Evolutionary conservation across 1,139 yeast genomes (phyloP).

Genomic region (Geotrichum klebahnii): DNA sequence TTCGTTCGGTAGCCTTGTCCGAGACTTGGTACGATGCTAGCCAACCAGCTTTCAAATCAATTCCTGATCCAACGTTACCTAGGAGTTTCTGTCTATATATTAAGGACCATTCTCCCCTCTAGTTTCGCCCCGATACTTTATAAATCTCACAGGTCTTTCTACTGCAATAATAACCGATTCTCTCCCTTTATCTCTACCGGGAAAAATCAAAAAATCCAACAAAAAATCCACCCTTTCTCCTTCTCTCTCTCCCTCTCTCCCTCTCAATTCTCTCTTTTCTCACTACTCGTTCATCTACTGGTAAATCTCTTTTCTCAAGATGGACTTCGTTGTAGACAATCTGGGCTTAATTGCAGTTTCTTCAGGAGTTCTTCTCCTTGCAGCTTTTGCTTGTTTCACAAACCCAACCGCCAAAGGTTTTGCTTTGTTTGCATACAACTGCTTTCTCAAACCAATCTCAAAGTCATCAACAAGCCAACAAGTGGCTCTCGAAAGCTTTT

Average conservation of each 20-base stretch:
- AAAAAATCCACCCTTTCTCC: neutral
- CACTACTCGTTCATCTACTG: neutral
- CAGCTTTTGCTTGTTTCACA: conserved; percentile 1
- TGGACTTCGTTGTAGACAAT: neutral
- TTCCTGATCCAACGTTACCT: too few relatives aligned
- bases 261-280: neutral
- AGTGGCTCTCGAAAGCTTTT: conserved; percentile 64
- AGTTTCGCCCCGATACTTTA: too few relatives aligned
- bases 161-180: neutral
- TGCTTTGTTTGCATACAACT: conserved; percentile 39
- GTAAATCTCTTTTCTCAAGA: neutral
- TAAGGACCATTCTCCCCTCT: too few relatives aligned
- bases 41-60: too few relatives aligned
- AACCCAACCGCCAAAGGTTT: conserved; percentile 20
- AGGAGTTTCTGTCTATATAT: too few relatives aligned
- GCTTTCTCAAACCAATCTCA: conserved; percentile 66
- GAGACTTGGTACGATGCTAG: too few relatives aligned
- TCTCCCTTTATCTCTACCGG: neutral
- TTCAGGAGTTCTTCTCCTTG: neutral
- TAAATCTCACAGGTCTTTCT: too few relatives aligned
- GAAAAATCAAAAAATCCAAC: neutral
- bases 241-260: neutral
- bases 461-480: conserved; percentile 53
- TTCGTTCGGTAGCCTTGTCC: too few relatives aligned
- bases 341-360: conserved; percentile 1